A percentile compares a stretch with the other conserved stretches of the same genome.
phyloP scores from a whole-genome alignment of 139 green algal genomes.

The Micromonas pusilla region DNA sequence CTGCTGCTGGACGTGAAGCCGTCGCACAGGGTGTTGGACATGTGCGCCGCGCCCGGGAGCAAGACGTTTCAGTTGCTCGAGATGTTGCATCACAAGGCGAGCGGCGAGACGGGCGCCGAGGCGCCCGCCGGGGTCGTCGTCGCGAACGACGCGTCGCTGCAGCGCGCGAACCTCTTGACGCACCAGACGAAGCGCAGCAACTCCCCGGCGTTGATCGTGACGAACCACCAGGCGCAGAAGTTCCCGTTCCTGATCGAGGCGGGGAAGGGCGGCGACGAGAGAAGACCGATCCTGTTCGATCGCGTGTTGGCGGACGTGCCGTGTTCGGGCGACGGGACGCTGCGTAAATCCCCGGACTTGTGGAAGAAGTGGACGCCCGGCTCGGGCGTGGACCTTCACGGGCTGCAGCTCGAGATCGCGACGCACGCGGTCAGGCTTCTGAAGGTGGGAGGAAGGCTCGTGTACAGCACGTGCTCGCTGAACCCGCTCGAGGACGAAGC shows the following conservation, averaged over 20 bases:
- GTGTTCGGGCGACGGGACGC: slow-evolving; percentile 91
- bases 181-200: slow-evolving; percentile 68
- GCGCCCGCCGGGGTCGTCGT: slow-evolving; percentile 69
- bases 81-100: slow-evolving; percentile 4
- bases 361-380: slow-evolving; percentile 59
- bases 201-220: slow-evolving; percentile 29
- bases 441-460: slow-evolving; percentile 82
- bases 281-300: slow-evolving; percentile 57
- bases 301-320: slow-evolving; percentile 94
- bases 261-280: not conserved
- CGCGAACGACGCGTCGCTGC: slow-evolving; percentile 89
- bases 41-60: slow-evolving; percentile 91
- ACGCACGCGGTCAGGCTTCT: not conserved
- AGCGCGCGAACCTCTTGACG: slow-evolving; percentile 93
- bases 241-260: slow-evolving; percentile 21
- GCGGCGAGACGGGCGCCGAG: not conserved
- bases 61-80: slow-evolving; percentile 78
- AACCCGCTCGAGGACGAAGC: slow-evolving; percentile 97
- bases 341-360: slow-evolving; percentile 94
- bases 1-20: slow-evolving; percentile 92
- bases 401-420: slow-evolving; percentile 36
- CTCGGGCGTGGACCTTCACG: slow-evolving; percentile 27
- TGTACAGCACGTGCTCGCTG: slow-evolving; percentile 44
- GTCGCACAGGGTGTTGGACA: slow-evolving; percentile 89
- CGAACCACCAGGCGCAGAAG: slow-evolving; percentile 31